Base-by-base conservation (phyloP, 2,329 filamentous ascomycete genomes). In the Stagonosporopsis tanaceti region DNA sequence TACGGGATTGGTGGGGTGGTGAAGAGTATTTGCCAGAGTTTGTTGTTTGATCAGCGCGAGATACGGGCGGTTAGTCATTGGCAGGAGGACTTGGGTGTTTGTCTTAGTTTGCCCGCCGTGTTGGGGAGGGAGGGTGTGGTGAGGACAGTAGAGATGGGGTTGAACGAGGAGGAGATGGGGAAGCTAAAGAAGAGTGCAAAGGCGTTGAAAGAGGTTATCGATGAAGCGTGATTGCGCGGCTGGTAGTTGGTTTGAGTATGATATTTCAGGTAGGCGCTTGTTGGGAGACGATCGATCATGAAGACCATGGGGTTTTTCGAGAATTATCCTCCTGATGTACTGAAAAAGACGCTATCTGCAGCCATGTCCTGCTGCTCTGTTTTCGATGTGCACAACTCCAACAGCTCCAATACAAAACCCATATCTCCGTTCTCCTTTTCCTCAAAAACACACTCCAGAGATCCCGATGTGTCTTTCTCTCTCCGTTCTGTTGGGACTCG, bases 1-100 rank as follows among this genome's bases (percentile, higher is more conserved):
- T 67, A 63, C 22, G 65, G 65, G 0, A 68, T 68, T 22, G 65
- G 65, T 0, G 65, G 61, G 4, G 65, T 68, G 1, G 59, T 55
- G 2, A 64, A 64, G 3, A 61, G 58, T 50, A 50, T 68, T 2
- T 67, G 64, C 22, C 64, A 59, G 37, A 57, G 47, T 6, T 54
- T 68, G 1, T 12, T 68, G 2, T 59, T 48, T 1, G 65, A 67
- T 24, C 37, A 68, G 39, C 46, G 55, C 28, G 60, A 52, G 17
- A 50, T 67, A 0, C 6, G 59, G n/a, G 50, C 59, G 0, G 64
- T 68, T 0, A 67, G 64, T 11, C 44, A 54, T 39, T 68, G 24
- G 2, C 64, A 67, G 51, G 54, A 62, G 22, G 53, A 46, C 0
- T 3, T 68, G 2, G 61, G 48, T 0, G 61, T 64, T 4, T 63